These are phyloP conservation scores for Suillus variegatus DNA, from an alignment of 768 basidiomycete genomes.

Conservation along the genomic window DNA sequence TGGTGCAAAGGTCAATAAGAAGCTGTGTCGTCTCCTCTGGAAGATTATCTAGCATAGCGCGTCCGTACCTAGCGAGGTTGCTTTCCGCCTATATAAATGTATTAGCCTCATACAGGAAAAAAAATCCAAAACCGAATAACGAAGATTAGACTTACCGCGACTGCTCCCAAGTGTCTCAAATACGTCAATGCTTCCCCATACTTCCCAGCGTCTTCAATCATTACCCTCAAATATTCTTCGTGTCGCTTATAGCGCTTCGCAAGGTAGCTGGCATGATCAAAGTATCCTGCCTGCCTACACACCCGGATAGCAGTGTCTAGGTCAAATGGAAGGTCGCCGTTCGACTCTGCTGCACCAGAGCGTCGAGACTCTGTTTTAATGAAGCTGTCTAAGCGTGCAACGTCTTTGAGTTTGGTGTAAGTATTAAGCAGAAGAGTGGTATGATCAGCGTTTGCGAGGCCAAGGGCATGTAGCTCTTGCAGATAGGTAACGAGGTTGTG, in stretches of 20 bases:
- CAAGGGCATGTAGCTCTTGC: constrained; percentile 88
- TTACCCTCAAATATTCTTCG: constrained; percentile 91
- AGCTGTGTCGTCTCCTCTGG: constrained; percentile 90
- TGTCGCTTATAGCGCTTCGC: constrained; percentile 90
- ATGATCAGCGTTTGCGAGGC: constrained; percentile 93
- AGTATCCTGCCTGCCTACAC: constrained; percentile 95
- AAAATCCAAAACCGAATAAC: not conserved
- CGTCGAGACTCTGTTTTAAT: constrained; percentile 82
- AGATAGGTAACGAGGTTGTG: constrained; percentile 94
- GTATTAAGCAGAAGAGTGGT: constrained; percentile 96
- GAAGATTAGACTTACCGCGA: constrained; percentile 57
- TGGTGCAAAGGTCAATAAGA: constrained; percentile 89
- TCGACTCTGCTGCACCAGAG: constrained; percentile 29
- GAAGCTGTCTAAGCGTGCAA: constrained; percentile 84
- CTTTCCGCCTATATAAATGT: constrained; percentile 64
- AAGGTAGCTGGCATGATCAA: constrained; percentile 91
- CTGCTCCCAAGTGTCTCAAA: constrained; percentile 74
- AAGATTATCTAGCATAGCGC: constrained; percentile 77
- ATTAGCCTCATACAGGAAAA: not conserved
- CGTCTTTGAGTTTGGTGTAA: constrained; percentile 95
- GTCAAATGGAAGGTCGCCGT: constrained; percentile 88
- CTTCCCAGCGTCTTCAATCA: constrained; percentile 84
- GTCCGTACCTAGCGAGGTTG: constrained; percentile 85
- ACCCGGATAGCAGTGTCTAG: constrained; percentile 96
- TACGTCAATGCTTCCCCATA: constrained; percentile 82